Percentiles rank a stretch among this genome's conserved stretches.
Evolutionary conservation across 306 rosid species (phyloP).

Genomic region (Castanospermum australe): DNA sequence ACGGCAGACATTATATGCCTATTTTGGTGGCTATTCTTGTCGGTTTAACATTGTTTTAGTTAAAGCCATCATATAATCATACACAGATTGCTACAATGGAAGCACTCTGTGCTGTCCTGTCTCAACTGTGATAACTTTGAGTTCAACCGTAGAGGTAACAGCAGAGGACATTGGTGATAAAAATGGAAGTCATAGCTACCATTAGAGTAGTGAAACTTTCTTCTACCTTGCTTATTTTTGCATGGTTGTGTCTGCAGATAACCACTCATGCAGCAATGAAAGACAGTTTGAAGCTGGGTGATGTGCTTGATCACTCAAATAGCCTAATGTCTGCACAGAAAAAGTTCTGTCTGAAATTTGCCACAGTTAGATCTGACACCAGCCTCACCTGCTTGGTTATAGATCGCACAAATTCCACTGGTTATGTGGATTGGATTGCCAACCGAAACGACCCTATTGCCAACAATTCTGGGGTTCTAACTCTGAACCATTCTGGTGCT

Average conservation of each 20-base stretch:
- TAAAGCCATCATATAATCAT: not conserved
- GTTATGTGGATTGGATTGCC: not conserved
- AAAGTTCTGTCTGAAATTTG: not conserved
- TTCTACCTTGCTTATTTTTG: not conserved
- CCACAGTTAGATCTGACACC: not conserved
- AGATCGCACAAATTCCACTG: not conserved
- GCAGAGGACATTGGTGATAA: not conserved
- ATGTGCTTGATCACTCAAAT: not conserved
- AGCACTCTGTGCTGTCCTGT: not conserved
- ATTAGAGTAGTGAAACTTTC: not conserved
- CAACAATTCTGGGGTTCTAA: not conserved
- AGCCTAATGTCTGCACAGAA: not conserved
- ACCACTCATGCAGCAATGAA: not conserved
- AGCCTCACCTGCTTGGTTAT: not conserved
- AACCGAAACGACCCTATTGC: conserved; percentile 8
- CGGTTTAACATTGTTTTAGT: no score
- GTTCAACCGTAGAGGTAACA: not conserved
- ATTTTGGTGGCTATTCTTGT: no score
- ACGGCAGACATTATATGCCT: no score
- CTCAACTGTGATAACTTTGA: not conserved
- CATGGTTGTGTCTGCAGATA: not conserved
- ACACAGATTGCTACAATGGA: not conserved
- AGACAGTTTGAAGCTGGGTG: conserved; percentile 1
- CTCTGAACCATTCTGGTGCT: not conserved
- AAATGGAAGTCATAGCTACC: not conserved